These are phyloP conservation scores for Monosporozyma yasuniensis DNA, from an alignment of 805 yeast genomes.

Conservation along the genomic window DNA sequence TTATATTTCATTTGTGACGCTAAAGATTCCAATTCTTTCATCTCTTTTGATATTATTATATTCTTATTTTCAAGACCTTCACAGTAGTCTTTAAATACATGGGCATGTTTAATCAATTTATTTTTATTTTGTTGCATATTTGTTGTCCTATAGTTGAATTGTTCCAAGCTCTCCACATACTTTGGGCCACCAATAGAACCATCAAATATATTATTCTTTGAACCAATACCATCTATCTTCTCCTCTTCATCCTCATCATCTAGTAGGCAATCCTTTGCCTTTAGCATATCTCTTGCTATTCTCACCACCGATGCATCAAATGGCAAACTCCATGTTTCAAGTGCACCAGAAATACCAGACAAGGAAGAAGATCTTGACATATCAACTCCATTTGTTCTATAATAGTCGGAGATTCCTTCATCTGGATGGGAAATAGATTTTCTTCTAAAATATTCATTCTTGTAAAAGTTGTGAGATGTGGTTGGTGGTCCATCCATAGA, in stretches of 20 bases:
- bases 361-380: slow-evolving; percentile 16
- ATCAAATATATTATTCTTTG: background rate
- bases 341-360: slow-evolving; percentile 20
- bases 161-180: background rate
- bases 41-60: slow-evolving; percentile 32
- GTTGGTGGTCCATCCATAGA: background rate
- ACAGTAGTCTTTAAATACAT: slow-evolving; percentile 11
- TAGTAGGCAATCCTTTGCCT: background rate
- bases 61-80: slow-evolving; percentile 20
- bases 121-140: background rate
- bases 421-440: slow-evolving; percentile 17
- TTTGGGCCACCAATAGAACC: background rate
- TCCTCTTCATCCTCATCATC: background rate
- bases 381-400: background rate
- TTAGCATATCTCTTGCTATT: slow-evolving; percentile 21
- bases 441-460: slow-evolving; percentile 21
- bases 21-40: slow-evolving; percentile 37
- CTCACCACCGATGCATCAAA: slow-evolving; percentile 26
- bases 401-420: background rate
- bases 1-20: slow-evolving; percentile 61
- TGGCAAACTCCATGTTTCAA: slow-evolving; percentile 24
- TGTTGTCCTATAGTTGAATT: background rate
- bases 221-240: background rate
- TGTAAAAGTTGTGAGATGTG: slow-evolving; percentile 7
- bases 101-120: slow-evolving; percentile 5